Percentiles rank a stretch among this genome's conserved stretches.
Conservation (phyloP, 2,329 filamentous ascomycete genomes). For the Pezicula rhizophila region DNA sequence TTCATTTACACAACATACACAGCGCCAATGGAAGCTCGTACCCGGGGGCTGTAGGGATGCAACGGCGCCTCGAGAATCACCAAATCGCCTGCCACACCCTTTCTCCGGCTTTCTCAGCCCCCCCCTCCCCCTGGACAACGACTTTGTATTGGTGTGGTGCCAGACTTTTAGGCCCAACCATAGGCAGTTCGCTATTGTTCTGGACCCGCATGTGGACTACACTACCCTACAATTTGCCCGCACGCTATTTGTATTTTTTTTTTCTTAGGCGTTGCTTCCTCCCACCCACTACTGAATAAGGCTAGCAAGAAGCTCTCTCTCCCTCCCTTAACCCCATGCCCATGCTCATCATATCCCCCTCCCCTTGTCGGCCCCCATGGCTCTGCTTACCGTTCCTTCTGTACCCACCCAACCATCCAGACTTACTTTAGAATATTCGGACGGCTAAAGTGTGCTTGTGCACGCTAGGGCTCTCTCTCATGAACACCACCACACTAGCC, state of each 20-base stretch:
- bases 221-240: too few relatives aligned
- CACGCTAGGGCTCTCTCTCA: conserved; percentile 1
- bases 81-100: conserved; percentile 18
- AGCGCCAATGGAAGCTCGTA: conserved; percentile 1
- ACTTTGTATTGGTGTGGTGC: conserved; percentile 10
- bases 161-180: neutral
- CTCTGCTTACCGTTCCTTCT: neutral
- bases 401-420: neutral
- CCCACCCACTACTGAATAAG: too few relatives aligned
- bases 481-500: conserved; percentile 19
- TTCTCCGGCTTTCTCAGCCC: conserved; percentile 8
- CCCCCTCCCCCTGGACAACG: conserved; percentile 15
- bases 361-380: neutral
- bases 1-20: neutral
- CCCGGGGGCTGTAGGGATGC: neutral
- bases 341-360: too few relatives aligned
- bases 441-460: neutral
- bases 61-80: conserved; percentile 1
- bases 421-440: neutral
- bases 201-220: neutral
- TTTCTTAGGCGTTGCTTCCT: too few relatives aligned
- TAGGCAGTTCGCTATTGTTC: neutral
- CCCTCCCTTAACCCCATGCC: too few relatives aligned
- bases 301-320: too few relatives aligned
- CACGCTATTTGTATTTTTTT: too few relatives aligned